Base-by-base conservation (phyloP, 2,329 filamentous ascomycete species). In the Hypomyces perniciosus region DNA sequence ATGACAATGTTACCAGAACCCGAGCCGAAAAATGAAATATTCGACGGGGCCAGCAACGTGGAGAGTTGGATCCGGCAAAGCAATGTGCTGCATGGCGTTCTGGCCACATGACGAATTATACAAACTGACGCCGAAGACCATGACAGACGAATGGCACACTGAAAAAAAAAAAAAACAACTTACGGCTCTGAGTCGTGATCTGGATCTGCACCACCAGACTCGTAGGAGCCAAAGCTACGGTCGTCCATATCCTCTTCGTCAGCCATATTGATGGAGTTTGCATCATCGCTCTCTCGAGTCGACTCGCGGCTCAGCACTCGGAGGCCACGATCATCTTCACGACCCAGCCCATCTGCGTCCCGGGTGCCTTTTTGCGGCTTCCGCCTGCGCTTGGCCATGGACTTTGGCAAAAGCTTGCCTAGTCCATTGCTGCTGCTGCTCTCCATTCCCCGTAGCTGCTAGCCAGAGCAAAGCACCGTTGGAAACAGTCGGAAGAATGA, bases 331-430 rank as follows among this genome's bases (percentile, higher is more conserved):
- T 67, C 59, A 55, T 67, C 46, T 53, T 63, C 54, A 58, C 55
- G 46, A 56, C 61, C 60, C 50, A 53, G 61, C 50, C 62, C 59
- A 40, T 60, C 59, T 8, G 57, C 48, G 66, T 73, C 58, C 65
- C 66, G 56, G 10, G 74, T 72, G 43, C 63, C 63, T 46, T 70
- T 66, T 49, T 75, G 70, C 63, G 72, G 76, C 65, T 70, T 75
- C 51, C 70, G 71, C 44, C 75, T 72, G 43, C 76, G 73, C 60
- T 75, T 78, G 44, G 70, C 69, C 29, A 68, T 66, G 35, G 72
- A 69, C 60, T 76, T 79, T 46, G 78, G 72, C 34, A 83, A 65
- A 30, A 83, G 70, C 65, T 79, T 81, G 51, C 69, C 72, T 40
- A 80, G 65, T 9, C 70, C 68, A 55, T 63, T 69, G 49, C 54